Base-by-base conservation (phyloP, 129 eudicot genomes). In the Kitagawia praeruptora region DNA sequence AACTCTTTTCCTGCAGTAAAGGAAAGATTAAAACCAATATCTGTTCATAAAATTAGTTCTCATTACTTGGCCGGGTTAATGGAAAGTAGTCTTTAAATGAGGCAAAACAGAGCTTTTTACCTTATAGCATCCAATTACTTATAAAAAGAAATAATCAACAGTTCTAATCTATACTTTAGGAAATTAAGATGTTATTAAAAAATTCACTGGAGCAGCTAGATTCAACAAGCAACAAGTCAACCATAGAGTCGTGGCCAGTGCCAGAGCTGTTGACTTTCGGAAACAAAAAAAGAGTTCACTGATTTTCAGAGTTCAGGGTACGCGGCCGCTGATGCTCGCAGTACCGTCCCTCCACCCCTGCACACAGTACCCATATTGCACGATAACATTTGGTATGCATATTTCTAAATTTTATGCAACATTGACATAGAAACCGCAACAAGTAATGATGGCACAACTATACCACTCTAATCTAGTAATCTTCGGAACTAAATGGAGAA, bases 1-100 rank as follows among this genome's bases (percentile, higher is more conserved):
- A 88, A 88, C 82, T 90, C 93, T 76, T 83, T 86, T 46, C 90
- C 98, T 93, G 89, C 82, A 85, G 82, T 74, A n/a, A 19, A 79
- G 40, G 28, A n/a, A 73, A 37, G 27, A 44, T 27, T 40, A 81
- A 53, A 80, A 58, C 54, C 74, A 34, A 34, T 4, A 44, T 42
- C 31, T 42, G 4, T 21, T 41, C 5, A 45, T 45, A 11, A 44
- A 45, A 45, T 21, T 12, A 72, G 10, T 45, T 11, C 2, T 19
- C 34, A 23, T 16, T 21, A 42, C 47, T 14, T 10, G 28, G 21
- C 18, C 27, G 18, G 13, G 4, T 73, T 67, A 12, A 21, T 71
- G 77, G 34, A 9, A 73, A 73, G 1, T 12, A 4, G 48, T 27
- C 23, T 74, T 14, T 3, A 13, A 12, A 25, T 25, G 51, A 21